phyloP scores from a whole-genome alignment of 192 early-diverging fungal genomes.

The Dissophora ornata region DNA sequence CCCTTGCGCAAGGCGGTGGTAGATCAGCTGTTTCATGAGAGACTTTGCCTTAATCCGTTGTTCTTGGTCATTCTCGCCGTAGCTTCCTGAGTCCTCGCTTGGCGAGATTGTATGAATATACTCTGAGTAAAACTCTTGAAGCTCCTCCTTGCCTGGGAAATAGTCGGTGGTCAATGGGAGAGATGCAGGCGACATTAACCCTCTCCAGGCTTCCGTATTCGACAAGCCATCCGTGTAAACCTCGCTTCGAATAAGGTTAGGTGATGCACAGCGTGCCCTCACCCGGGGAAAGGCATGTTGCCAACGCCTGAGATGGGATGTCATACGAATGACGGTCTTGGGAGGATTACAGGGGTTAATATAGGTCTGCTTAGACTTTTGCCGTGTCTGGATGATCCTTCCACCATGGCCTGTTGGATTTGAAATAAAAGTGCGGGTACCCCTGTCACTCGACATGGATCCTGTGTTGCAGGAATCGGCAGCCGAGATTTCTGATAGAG shows the following conservation, averaged over 20 bases:
- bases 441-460: constrained; percentile 46
- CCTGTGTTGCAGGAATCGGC: constrained; percentile 47
- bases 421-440: constrained; percentile 28
- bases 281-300: constrained; percentile 79
- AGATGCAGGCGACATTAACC: constrained; percentile 92
- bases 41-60: constrained; percentile 54
- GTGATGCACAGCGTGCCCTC: constrained; percentile 22
- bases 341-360: constrained; percentile 82
- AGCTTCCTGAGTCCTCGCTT: constrained; percentile 60
- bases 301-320: constrained; percentile 85
- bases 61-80: constrained; percentile 53
- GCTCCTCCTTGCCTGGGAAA: constrained; percentile 76
- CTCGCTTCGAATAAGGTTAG: constrained; percentile 63
- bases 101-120: constrained; percentile 80
- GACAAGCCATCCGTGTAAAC: constrained; percentile 64
- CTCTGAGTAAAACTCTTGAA: constrained; percentile 75
- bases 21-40: constrained; percentile 86
- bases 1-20: constrained; percentile 91
- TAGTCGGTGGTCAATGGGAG: constrained; percentile 93
- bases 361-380: constrained; percentile 35
- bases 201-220: constrained; percentile 82
- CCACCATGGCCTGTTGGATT: constrained; percentile 42
- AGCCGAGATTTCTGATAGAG: constrained; percentile 22
- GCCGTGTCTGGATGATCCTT: constrained; percentile 38
- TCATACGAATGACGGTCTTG: constrained; percentile 63